These are phyloP conservation scores for Termitomyces sp. DNA, from an alignment of 768 basidiomycete genomes.

Conservation along the genomic window DNA sequence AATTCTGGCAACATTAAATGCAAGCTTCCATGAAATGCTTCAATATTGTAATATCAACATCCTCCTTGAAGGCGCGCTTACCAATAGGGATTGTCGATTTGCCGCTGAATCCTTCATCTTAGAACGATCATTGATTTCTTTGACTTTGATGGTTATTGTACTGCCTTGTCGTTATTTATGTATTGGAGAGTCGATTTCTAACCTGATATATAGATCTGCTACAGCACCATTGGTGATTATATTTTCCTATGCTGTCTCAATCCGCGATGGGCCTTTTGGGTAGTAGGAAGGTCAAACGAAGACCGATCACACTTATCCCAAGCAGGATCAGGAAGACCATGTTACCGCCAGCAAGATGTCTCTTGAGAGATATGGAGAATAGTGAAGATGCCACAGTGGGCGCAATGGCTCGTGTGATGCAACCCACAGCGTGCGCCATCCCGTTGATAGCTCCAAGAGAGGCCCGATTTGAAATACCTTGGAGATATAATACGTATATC, in stretches of 20 bases:
- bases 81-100: background rate
- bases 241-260: background rate
- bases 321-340: conserved; percentile 38
- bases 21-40: background rate
- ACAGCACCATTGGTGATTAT: background rate
- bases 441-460: conserved; percentile 54
- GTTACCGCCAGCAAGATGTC: conserved; percentile 42
- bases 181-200: background rate
- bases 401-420: conserved; percentile 46
- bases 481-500: conserved; percentile 43
- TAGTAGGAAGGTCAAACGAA: conserved; percentile 25
- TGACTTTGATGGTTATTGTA: no score
- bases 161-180: no score
- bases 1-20: no score
- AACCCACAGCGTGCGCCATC: conserved; percentile 50
- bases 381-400: conserved; percentile 55
- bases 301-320: conserved; percentile 21
- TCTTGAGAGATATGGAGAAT: conserved; percentile 49
- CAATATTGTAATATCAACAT: background rate
- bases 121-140: background rate
- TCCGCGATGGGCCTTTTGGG: conserved; percentile 12
- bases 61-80: background rate
- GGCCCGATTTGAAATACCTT: conserved; percentile 35
- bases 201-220: background rate
- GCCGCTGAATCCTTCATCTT: background rate